These are phyloP conservation scores for Cyberlindnera mycetangii DNA, from an alignment of 805 yeast genomes.

Conservation along the genomic window DNA sequence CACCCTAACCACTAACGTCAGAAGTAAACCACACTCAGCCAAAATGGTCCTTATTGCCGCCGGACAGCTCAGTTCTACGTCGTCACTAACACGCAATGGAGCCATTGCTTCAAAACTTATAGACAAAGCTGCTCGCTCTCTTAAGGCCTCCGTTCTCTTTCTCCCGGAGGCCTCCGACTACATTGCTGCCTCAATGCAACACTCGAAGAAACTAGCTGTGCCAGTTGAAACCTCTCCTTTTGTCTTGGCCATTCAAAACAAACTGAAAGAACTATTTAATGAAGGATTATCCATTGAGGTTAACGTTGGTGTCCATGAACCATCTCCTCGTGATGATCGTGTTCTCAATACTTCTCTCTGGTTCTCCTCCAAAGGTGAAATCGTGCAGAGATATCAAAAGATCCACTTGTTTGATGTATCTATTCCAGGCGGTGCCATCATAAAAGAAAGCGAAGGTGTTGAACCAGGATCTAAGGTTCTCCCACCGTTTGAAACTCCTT, in stretches of 20 bases:
- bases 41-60: constrained; percentile 71
- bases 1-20: not conserved
- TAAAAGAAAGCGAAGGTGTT: constrained; percentile 73
- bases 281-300: constrained; percentile 48
- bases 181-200: constrained; percentile 52
- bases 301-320: constrained; percentile 88
- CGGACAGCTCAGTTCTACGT: constrained; percentile 81
- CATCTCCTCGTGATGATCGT: constrained; percentile 43
- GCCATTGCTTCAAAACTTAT: constrained; percentile 56
- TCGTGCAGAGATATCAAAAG: constrained; percentile 73
- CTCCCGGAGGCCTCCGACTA: constrained; percentile 95
- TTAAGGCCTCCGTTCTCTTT: constrained; percentile 65
- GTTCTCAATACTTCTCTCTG: constrained; percentile 74
- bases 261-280: constrained; percentile 41
- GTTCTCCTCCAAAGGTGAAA: constrained; percentile 61
- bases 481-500: constrained; percentile 54
- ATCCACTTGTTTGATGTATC: constrained; percentile 88
- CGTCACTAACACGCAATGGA: constrained; percentile 59
- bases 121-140: constrained; percentile 51
- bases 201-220: constrained; percentile 57
- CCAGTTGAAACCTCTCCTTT: constrained; percentile 38
- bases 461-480: constrained; percentile 66
- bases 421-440: constrained; percentile 59
- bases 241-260: constrained; percentile 42
- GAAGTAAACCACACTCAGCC: too few relatives aligned